Percentiles rank a stretch among this genome's conserved stretches.
These are phyloP conservation scores for Chrysoporthe deuterocubensis DNA, from an alignment of 2,329 filamentous ascomycete genomes.

Conservation along the genomic window DNA sequence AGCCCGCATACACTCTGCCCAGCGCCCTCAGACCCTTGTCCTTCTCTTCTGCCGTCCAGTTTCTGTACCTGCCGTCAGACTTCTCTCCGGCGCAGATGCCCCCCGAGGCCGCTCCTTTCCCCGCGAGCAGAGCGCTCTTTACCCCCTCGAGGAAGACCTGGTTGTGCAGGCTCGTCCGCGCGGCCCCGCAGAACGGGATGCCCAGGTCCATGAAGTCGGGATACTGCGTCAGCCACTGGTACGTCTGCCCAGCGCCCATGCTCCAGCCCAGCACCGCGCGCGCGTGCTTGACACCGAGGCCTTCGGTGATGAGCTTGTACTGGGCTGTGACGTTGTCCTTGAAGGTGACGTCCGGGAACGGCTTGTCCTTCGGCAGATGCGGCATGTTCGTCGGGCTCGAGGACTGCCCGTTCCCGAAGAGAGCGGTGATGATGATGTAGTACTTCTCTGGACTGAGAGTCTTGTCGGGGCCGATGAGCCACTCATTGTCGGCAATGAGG, in stretches of 20 bases:
- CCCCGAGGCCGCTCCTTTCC: constrained; percentile 38
- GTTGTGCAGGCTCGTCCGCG: constrained; percentile 56
- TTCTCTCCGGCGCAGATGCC: constrained; percentile 23
- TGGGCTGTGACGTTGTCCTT: constrained; percentile 58
- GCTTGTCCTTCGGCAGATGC: constrained; percentile 31
- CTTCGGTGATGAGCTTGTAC: constrained; percentile 44
- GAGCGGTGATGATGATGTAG: constrained; percentile 54
- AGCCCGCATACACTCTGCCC: constrained; percentile 76
- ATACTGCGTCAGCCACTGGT: constrained; percentile 54
- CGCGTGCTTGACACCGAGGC: constrained; percentile 47
- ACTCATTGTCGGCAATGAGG: constrained; percentile 72
- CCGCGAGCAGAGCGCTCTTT: constrained; percentile 47
- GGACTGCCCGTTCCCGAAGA: constrained; percentile 59
- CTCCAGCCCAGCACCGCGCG: constrained; percentile 58
- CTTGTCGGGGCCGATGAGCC: constrained; percentile 71
- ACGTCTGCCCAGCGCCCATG: constrained; percentile 60
- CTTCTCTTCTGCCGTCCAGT: constrained; percentile 36
- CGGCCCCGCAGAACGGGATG: constrained; percentile 55
- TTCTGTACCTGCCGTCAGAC: constrained; percentile 13
- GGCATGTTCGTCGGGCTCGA: constrained; percentile 55
- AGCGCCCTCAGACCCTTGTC: constrained; percentile 65
- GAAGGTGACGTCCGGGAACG: constrained; percentile 51
- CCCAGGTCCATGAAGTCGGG: constrained; percentile 51
- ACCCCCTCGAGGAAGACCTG: constrained; percentile 60
- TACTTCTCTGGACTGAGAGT: constrained; percentile 62